Evolutionary conservation across 305 asterid species (phyloP).

Genomic region (Fraxinus sp.): DNA sequence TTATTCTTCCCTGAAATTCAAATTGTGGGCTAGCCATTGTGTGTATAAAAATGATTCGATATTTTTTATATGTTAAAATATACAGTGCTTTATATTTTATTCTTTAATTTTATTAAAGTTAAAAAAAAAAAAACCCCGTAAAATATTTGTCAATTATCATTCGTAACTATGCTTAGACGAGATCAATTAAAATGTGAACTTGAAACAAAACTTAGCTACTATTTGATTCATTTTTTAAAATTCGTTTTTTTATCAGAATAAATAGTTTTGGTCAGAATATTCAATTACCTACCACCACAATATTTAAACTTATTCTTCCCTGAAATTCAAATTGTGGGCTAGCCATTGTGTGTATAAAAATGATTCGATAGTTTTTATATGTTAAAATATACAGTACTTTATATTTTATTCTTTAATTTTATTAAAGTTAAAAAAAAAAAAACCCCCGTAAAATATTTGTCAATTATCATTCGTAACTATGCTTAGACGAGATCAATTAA

Average conservation of each 20-base stretch:
- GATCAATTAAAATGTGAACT: neutral
- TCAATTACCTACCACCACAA: neutral
- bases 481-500: neutral
- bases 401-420: neutral
- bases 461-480: neutral
- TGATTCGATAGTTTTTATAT: neutral
- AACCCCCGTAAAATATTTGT: neutral
- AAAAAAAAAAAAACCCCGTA: neutral
- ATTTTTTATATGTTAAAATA: neutral
- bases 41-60: neutral
- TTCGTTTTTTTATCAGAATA: neutral
- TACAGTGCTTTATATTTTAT: neutral
- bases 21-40: neutral
- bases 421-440: neutral
- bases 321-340: neutral
- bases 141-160: neutral
- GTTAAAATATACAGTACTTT: neutral
- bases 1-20: neutral
- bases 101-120: neutral
- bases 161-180: neutral
- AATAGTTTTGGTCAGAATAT: neutral
- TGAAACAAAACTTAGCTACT: neutral
- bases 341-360: neutral
- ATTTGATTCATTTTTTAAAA: neutral
- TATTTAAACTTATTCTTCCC: neutral